Percentiles rank a stretch among this genome's conserved stretches.
phyloP scores from a whole-genome alignment of 306 rosid species.

The Casuarina equisetifolia region DNA sequence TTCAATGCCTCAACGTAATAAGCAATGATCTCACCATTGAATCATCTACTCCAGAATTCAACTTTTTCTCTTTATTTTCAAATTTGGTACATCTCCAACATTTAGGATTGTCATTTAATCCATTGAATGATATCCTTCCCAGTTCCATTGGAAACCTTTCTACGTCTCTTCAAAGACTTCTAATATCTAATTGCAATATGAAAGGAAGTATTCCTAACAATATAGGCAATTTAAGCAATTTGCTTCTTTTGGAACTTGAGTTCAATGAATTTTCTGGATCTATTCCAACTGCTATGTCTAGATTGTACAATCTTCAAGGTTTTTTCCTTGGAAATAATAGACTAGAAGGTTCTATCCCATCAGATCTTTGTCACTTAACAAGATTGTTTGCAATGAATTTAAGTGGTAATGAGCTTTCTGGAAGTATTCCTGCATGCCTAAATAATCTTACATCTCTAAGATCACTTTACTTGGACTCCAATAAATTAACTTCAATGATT shows the following conservation, averaged over 20 bases:
- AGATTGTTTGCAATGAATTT: not conserved
- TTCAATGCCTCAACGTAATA: not conserved
- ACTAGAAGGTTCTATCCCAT: not conserved
- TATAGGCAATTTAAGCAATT: slow-evolving; percentile 16
- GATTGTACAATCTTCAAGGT: not conserved
- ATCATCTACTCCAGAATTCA: not conserved
- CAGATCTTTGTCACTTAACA: not conserved
- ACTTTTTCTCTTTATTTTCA: not conserved
- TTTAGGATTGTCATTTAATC: not conserved
- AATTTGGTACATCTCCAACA: no score
- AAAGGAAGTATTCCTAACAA: slow-evolving; percentile 1
- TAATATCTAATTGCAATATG: not conserved
- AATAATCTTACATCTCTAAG: slow-evolving; percentile 4
- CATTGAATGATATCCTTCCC: not conserved
- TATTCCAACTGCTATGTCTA: not conserved
- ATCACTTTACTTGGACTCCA: not conserved
- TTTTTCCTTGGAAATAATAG: not conserved
- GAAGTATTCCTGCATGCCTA: not conserved
- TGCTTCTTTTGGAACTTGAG: rapidly evolving
- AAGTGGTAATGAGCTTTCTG: slow-evolving; percentile 3
- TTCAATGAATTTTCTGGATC: not conserved
- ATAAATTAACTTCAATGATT: slow-evolving; percentile 6
- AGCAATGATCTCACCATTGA: slow-evolving; percentile 13
- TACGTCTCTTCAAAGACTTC: not conserved
- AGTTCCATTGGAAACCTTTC: not conserved